These are phyloP conservation scores for Ascochyta koolunga DNA, from an alignment of 2,329 filamentous ascomycete species.

Conservation along the genomic window DNA sequence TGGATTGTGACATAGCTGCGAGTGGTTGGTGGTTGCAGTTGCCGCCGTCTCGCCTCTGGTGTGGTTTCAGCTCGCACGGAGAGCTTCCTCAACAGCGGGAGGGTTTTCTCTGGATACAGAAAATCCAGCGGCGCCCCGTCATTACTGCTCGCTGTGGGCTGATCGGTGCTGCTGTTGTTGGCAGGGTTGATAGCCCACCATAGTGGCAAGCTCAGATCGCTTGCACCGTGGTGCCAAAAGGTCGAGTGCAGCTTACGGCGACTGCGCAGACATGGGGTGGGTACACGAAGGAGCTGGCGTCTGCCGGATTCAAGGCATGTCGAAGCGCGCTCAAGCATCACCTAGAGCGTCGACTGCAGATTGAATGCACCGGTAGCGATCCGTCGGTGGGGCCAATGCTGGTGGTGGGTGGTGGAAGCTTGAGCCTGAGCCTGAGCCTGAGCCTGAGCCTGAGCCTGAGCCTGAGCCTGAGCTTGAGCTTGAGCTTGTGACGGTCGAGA, in stretches of 20 bases:
- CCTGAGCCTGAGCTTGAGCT: too few species aligned
- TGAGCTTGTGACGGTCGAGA: neutral
- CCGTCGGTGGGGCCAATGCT: too few species aligned
- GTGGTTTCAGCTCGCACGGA: slow-evolving; percentile 20
- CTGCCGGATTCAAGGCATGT: slow-evolving; percentile 64
- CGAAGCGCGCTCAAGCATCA: slow-evolving; percentile 65
- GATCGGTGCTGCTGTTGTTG: slow-evolving; percentile 12
- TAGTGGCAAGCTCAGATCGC: slow-evolving; percentile 51
- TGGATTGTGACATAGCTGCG: slow-evolving; percentile 5
- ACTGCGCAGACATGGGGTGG: slow-evolving; percentile 47
- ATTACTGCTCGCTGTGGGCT: slow-evolving; percentile 1
- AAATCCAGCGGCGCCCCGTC: slow-evolving; percentile 51
- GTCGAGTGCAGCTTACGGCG: slow-evolving; percentile 60
- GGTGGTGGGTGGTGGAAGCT: too few species aligned
- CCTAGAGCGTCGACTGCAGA: slow-evolving; percentile 19
- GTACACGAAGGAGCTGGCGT: slow-evolving; percentile 56
- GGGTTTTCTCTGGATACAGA: slow-evolving; percentile 54
- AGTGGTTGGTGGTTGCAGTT: neutral
- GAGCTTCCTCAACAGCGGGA: slow-evolving; percentile 46
- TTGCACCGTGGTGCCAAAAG: slow-evolving; percentile 63
- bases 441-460: too few species aligned
- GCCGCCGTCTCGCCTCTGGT: neutral
- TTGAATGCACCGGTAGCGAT: neutral
- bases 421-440: too few species aligned
- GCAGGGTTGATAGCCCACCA: slow-evolving; percentile 30